A percentile compares a stretch with the other conserved stretches of the same genome.
Conservation (phyloP, 768 basidiomycete genomes). For the Mycena belliarum region DNA sequence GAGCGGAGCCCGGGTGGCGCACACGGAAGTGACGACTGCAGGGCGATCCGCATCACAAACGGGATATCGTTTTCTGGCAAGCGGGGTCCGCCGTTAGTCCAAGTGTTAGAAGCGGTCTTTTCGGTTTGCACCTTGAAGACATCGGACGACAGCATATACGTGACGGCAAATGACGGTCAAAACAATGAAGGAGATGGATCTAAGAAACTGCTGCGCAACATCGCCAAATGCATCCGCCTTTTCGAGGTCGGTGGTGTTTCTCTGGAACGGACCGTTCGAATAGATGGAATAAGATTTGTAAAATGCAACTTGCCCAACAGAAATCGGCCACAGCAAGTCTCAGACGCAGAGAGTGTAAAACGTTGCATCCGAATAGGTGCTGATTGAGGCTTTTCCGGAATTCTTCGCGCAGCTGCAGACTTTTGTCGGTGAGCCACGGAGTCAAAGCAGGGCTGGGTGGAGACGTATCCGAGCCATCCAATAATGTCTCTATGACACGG, state of each 20-base stretch:
- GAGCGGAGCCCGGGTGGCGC: slow-evolving; percentile 15
- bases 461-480: slow-evolving; percentile 27
- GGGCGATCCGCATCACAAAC: slow-evolving; percentile 44
- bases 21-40: slow-evolving; percentile 40
- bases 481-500: slow-evolving; percentile 38
- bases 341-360: slow-evolving; percentile 55
- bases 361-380: slow-evolving; percentile 65
- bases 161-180: slow-evolving; percentile 42
- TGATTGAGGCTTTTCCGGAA: slow-evolving; percentile 52
- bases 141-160: slow-evolving; percentile 34
- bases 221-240: slow-evolving; percentile 32
- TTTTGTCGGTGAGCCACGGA: slow-evolving; percentile 22
- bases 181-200: slow-evolving; percentile 35
- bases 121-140: slow-evolving; percentile 38
- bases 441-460: slow-evolving; percentile 22
- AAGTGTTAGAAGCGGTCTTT: too few relatives aligned
- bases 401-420: slow-evolving; percentile 28
- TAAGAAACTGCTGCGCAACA: slow-evolving; percentile 35
- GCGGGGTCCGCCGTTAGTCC: not conserved
- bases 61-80: slow-evolving; percentile 42
- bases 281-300: not conserved
- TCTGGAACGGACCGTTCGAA: slow-evolving; percentile 19
- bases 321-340: slow-evolving; percentile 54
- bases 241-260: slow-evolving; percentile 29
- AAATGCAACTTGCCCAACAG: slow-evolving; percentile 40